Base-by-base conservation (phyloP, 192 early-diverging fungal species). In the Mortierella antarctica region DNA sequence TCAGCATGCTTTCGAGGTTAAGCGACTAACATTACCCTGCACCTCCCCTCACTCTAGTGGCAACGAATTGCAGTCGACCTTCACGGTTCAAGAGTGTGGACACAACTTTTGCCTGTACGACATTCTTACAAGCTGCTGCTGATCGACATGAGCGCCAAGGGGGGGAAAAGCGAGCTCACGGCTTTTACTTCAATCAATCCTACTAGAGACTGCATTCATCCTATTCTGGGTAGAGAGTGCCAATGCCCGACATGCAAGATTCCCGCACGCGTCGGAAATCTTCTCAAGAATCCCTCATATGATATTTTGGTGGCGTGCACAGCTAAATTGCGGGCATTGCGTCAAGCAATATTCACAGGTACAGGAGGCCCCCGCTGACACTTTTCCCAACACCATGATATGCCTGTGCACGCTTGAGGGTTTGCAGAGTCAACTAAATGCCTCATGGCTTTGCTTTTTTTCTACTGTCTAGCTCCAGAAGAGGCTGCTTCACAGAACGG, bases 71-170 rank as follows among this genome's bases (percentile, higher is more conserved):
- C 52, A 59, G 18, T 57, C 55, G 7, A 80, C 83, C 17, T 23
- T 62, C 41, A 81, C 83, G 1, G 49, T 84, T n/a, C 56, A 62
- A 48, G 83, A 84, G 61, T 84, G 83, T 23, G 83, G 83, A 0
- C 83, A 84, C 40, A 63, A 73, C 56, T 84, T 84, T 65, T 84
- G 83, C 83, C 18, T 66, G 83, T 84, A 69, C 56, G 82, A 31
- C 42, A n/a, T 4, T 4, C 31, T 21, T 20, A 31, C 60, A 31
- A 31, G 31, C 31, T 31, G 11, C 50, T 51, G 17, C 11, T 51
- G 50, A 11, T 51, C 11, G 17, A 51, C 13, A 11, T 51, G 50
- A 51, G 17, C 13, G 1, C 50, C 17, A 51, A 51, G 17, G 13
- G 31, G 31, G 4, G 50, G 50, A 11, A 51, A 17, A 15, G 1